Percentiles rank a stretch among this genome's conserved stretches.
These are phyloP conservation scores for Hirsutella minnesotensis DNA, from an alignment of 2,329 filamentous ascomycete genomes.

Conservation along the genomic window DNA sequence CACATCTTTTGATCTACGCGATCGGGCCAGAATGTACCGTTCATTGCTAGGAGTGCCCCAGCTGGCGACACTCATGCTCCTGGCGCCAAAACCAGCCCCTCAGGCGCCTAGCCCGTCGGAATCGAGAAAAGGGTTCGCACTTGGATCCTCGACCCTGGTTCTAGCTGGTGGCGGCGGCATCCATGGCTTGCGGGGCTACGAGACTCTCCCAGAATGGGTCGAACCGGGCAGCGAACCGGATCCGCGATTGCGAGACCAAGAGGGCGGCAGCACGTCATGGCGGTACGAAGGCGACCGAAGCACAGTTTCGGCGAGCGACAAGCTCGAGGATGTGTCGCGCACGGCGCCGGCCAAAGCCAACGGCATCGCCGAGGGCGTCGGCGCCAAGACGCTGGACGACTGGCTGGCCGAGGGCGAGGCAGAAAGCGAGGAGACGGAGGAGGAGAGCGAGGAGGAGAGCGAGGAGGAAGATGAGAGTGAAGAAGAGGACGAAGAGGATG, in stretches of 20 bases:
- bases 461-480: constrained; percentile 30
- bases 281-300: constrained; percentile 18
- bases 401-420: constrained; percentile 69
- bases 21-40: constrained; percentile 80
- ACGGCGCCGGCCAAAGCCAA: constrained; percentile 32
- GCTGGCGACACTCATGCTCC: constrained; percentile 77
- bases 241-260: constrained; percentile 54
- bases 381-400: constrained; percentile 77
- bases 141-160: constrained; percentile 80
- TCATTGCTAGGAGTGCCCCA: constrained; percentile 73
- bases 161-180: constrained; percentile 64
- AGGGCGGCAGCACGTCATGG: constrained; percentile 17
- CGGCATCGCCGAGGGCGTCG: constrained; percentile 36
- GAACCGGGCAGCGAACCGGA: constrained; percentile 69
- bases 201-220: constrained; percentile 76
- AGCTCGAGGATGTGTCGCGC: constrained; percentile 45
- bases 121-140: constrained; percentile 59
- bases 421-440: constrained; percentile 36
- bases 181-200: constrained; percentile 68
- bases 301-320: constrained; percentile 47
- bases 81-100: constrained; percentile 89
- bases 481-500: constrained; percentile 36
- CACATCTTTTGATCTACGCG: constrained; percentile 86
- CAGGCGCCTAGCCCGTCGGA: constrained; percentile 85
- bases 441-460: constrained; percentile 35